Evolutionary conservation across 2,329 filamentous ascomycete genomes (phyloP).

Genomic region (Truncatella angustata): DNA sequence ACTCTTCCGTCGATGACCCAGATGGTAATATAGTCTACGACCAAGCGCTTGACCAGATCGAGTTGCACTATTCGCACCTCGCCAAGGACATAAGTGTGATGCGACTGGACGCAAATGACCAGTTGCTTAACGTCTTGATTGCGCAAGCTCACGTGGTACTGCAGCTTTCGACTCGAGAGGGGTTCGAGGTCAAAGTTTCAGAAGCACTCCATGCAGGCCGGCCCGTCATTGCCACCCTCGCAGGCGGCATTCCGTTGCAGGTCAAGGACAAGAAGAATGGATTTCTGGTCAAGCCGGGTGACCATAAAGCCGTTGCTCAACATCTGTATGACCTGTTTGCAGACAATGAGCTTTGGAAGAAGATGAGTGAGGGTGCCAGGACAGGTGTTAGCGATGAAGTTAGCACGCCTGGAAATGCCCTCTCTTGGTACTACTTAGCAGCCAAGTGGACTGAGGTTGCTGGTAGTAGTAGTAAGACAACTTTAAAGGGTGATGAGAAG

Average conservation of each 20-base stretch:
- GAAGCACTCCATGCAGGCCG: slow-evolving; percentile 79
- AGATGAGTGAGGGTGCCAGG: slow-evolving; percentile 64
- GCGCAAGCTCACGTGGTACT: slow-evolving; percentile 71
- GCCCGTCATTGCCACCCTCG: slow-evolving; percentile 71
- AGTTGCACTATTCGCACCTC: slow-evolving; percentile 61
- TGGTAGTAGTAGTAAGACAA: slow-evolving; percentile 23
- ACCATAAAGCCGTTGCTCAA: slow-evolving; percentile 66
- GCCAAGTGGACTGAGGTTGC: slow-evolving; percentile 58
- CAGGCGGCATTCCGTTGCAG: slow-evolving; percentile 80
- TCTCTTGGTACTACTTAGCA: slow-evolving; percentile 77
- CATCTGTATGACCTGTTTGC: slow-evolving; percentile 67
- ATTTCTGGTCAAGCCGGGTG: slow-evolving; percentile 70
- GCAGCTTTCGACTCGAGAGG: slow-evolving; percentile 78
- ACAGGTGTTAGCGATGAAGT: slow-evolving; percentile 77
- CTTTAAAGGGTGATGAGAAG: slow-evolving; percentile 55
- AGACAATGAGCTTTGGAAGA: slow-evolving; percentile 60
- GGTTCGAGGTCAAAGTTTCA: slow-evolving; percentile 84
- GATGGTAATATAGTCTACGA: slow-evolving; percentile 73
- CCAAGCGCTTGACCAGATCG: slow-evolving; percentile 65
- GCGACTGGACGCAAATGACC: slow-evolving; percentile 74
- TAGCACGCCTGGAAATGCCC: slow-evolving; percentile 74
- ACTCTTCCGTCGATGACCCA: slow-evolving; percentile 78
- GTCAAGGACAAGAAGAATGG: slow-evolving; percentile 70
- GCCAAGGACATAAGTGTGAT: slow-evolving; percentile 68
- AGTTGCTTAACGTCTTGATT: slow-evolving; percentile 75